These are phyloP conservation scores for Aureobasidium pullulans DNA, from an alignment of 2,329 filamentous ascomycete species.

Conservation along the genomic window DNA sequence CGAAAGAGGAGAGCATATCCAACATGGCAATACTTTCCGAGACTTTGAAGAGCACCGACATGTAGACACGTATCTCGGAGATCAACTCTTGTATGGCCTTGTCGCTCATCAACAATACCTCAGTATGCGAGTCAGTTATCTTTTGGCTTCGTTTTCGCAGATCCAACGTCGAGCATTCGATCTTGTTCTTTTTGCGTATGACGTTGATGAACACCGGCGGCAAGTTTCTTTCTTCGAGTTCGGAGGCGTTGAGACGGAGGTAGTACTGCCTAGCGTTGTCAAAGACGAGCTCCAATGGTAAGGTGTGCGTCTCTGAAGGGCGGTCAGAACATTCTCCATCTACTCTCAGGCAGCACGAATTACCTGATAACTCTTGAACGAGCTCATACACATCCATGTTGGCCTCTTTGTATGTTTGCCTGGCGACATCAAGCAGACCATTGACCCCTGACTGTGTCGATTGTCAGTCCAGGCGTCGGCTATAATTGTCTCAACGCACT, in stretches of 20 bases:
- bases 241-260: slow-evolving; percentile 55
- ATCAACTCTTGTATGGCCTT: slow-evolving; percentile 65
- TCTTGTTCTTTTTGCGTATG: slow-evolving; percentile 60
- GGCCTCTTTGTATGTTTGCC: slow-evolving; percentile 83
- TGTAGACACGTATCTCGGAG: slow-evolving; percentile 60
- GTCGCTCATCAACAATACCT: slow-evolving; percentile 75
- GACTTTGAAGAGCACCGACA: slow-evolving; percentile 69
- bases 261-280: slow-evolving; percentile 75
- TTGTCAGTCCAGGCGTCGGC: background rate
- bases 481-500: background rate
- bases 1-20: slow-evolving; percentile 62
- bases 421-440: slow-evolving; percentile 78
- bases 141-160: slow-evolving; percentile 70
- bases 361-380: slow-evolving; percentile 60
- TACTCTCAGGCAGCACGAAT: slow-evolving; percentile 18
- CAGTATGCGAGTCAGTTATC: slow-evolving; percentile 73
- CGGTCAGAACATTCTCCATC: background rate
- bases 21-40: slow-evolving; percentile 81
- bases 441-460: slow-evolving; percentile 61
- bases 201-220: slow-evolving; percentile 72
- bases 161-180: slow-evolving; percentile 82
- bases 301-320: slow-evolving; percentile 40
- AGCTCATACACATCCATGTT: slow-evolving; percentile 70
- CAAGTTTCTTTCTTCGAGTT: slow-evolving; percentile 55
- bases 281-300: slow-evolving; percentile 63